Evolutionary conservation across 2,329 filamentous ascomycete species (phyloP).

Genomic region (Alternaria atra): DNA sequence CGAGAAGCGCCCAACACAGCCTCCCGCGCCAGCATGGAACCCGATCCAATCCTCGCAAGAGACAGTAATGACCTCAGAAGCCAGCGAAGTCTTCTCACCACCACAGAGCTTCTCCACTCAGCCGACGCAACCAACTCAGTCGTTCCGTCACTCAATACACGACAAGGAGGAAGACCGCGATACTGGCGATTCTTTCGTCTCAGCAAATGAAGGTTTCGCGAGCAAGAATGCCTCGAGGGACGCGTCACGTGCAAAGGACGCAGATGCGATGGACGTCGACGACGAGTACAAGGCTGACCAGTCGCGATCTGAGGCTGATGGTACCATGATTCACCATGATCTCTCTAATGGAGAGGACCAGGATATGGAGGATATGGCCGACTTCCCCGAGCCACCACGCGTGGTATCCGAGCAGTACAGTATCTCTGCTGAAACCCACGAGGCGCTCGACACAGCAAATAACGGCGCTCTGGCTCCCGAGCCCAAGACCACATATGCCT

Average conservation of each 20-base stretch:
- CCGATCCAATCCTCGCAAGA: slow-evolving; percentile 41
- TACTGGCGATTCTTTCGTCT: slow-evolving; percentile 58
- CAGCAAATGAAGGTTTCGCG: slow-evolving; percentile 56
- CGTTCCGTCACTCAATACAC: slow-evolving; percentile 37
- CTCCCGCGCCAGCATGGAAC: slow-evolving; percentile 44
- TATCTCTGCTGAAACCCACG: slow-evolving; percentile 45
- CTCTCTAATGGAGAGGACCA: slow-evolving; percentile 29
- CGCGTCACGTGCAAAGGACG: slow-evolving; percentile 28
- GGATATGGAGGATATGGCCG: slow-evolving; percentile 28
- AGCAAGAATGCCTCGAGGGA: slow-evolving; percentile 44
- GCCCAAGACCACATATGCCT: slow-evolving; percentile 32
- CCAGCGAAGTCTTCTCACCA: slow-evolving; percentile 44
- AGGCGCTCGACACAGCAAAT: slow-evolving; percentile 40
- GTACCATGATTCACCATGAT: slow-evolving; percentile 39
- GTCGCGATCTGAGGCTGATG: slow-evolving; percentile 32
- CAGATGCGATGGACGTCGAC: slow-evolving; percentile 46
- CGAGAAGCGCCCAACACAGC: slow-evolving; percentile 54
- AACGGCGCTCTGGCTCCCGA: slow-evolving; percentile 31
- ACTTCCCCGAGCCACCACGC: slow-evolving; percentile 34
- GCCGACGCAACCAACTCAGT: slow-evolving; percentile 41
- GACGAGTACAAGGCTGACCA: slow-evolving; percentile 34
- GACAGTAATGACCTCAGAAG: slow-evolving; percentile 38
- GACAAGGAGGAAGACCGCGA: slow-evolving; percentile 41
- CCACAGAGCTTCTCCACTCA: slow-evolving; percentile 45
- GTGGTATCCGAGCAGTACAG: slow-evolving; percentile 43